Evolutionary conservation across 352 stramenopile genomes (phyloP), one percentile per base, ranked within the genome.

Genomic region (Globisporangium takayamanum): DNA sequence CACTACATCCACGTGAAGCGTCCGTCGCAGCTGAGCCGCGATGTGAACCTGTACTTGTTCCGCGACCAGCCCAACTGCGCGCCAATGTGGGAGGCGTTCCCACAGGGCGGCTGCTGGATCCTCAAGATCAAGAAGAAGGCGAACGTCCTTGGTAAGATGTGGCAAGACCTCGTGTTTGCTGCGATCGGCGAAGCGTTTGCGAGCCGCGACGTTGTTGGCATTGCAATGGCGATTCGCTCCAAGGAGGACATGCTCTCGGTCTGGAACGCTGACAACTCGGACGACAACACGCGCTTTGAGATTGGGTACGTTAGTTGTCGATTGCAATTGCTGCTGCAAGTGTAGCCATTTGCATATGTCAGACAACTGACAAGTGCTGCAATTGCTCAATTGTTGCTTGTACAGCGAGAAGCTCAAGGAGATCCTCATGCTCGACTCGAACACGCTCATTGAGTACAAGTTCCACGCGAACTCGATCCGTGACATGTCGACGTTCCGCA

Each of bases 381-480:
- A 54, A 30, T 14, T 68, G 61, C 18, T 33, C 28, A 33, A 33
- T 33, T 33, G 28, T 49, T 22, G 22, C 53, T 55, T n/a, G 44
- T 57, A 52, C 57, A 94, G 89, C 55, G 89, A 97, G 69, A 96
- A 95, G 69, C 85, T 97, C 52, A 97, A 97, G 76, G 84, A 96
- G 71, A 94, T 97, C 58, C 74, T 97, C 50, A 95, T 96, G 79
- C 77, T 97, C 44, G 91, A 97, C 71, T 88, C 89, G 45, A 96
- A 95, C 68, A 97, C 91, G 61, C 78, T 97, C 58, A 95, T 97
- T 57, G 91, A 97, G 75, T 97, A 97, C 82, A 97, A 97, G 74
- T 92, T 96, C 69, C 89, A 97, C 74, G 74, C 88, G 37, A 91
- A 95, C 70, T 94, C 83, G 68, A 94, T 97, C 68, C 78, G 89